Evolutionary conservation across 1,139 yeast species (phyloP).

Genomic region (Trichomonascaceae sp.): DNA sequence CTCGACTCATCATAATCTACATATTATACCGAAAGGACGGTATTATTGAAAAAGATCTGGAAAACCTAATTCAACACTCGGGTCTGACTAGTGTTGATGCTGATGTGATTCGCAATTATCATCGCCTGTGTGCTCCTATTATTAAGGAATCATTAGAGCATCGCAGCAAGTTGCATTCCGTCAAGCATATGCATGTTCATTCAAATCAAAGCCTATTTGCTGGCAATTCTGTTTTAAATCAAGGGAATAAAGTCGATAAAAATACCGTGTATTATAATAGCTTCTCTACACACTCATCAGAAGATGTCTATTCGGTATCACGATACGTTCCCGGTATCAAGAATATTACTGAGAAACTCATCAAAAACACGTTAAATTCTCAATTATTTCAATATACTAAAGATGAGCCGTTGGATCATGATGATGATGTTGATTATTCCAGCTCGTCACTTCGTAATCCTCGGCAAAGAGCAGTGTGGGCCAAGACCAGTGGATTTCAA

Average conservation of each 20-base stretch:
- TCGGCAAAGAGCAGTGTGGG: constrained; percentile 79
- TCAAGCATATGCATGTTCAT: constrained; percentile 3
- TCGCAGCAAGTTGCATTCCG: constrained; percentile 1
- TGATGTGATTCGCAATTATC: constrained; percentile 58
- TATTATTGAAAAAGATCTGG: constrained; percentile 63
- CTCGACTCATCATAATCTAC: constrained; percentile 72
- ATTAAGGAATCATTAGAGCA: constrained; percentile 40
- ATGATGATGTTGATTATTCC: constrained; percentile 39
- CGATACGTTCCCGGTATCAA: constrained; percentile 71
- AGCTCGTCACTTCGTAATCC: constrained; percentile 58
- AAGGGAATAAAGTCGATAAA: constrained; percentile 27
- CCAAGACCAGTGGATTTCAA: constrained; percentile 43
- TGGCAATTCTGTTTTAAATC: constrained; percentile 3
- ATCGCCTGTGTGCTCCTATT: constrained; percentile 59
- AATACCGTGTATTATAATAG: constrained; percentile 16
- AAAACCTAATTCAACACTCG: constrained; percentile 64
- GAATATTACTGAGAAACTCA: constrained; percentile 46
- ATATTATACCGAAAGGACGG: constrained; percentile 77
- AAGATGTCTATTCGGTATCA: constrained; percentile 67
- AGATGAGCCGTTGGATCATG: constrained; percentile 62
- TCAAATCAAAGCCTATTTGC: constrained; percentile 2
- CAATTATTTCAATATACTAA: constrained; percentile 66
- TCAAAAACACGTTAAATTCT: constrained; percentile 47
- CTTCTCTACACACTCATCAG: constrained; percentile 60
- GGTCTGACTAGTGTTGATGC: constrained; percentile 57